Evolutionary conservation across 73 alveolate genomes (phyloP).

Genomic region (Paramecium sonneborni): DNA sequence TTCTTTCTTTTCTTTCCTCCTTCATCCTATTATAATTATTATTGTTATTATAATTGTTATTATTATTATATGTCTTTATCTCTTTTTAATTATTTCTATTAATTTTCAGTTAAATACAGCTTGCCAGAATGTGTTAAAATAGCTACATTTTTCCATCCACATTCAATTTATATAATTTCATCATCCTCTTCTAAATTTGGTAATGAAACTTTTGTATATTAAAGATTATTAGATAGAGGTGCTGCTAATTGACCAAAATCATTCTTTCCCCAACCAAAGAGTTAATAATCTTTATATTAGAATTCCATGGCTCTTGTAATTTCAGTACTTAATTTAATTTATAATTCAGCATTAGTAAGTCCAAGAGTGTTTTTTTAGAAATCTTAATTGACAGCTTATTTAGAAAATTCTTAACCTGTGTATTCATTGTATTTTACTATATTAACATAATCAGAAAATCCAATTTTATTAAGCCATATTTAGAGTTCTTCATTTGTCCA

Average conservation of each 20-base stretch:
- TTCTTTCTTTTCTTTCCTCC: constrained; percentile 16
- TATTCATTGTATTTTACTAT: constrained; percentile 38
- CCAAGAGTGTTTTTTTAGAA: neutral
- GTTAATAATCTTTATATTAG: constrained; percentile 1
- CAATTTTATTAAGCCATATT: neutral
- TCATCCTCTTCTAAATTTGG: constrained; percentile 12
- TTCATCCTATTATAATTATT: neutral
- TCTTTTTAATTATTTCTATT: neutral
- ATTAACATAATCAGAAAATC: constrained; percentile 35
- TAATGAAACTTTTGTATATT: neutral
- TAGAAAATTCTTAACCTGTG: neutral
- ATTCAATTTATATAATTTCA: neutral
- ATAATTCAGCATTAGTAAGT: constrained; percentile 10
- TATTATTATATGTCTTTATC: neutral
- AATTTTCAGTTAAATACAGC: neutral
- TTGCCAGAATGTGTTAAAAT: constrained; percentile 25
- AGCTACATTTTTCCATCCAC: constrained; percentile 39
- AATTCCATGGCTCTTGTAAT: neutral
- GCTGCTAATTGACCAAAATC: constrained; percentile 19
- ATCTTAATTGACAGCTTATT: neutral
- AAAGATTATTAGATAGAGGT: neutral
- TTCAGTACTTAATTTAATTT: neutral
- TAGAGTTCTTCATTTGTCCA: constrained; percentile 24
- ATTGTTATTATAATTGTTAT: neutral
- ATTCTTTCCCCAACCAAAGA: constrained; percentile 47